phyloP scores from a whole-genome alignment of 345 rosid genomes.

The Chamaenerion angustifolium region DNA sequence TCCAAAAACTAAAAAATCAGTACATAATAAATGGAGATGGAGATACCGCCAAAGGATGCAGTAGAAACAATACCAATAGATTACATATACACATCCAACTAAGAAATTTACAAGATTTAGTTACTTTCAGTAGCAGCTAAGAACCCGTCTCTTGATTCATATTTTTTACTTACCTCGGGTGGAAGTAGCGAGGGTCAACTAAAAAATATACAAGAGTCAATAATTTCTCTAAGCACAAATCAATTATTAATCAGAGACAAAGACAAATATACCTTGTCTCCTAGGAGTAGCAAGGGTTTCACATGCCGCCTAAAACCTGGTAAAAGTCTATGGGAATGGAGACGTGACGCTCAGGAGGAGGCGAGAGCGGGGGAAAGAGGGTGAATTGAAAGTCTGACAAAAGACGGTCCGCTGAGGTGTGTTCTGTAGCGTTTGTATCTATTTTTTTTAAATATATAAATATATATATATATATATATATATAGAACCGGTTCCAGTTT shows the following conservation, averaged over 20 bases:
- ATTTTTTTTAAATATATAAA: too few species aligned
- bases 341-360: conserved; percentile 43
- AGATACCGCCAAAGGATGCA: background rate
- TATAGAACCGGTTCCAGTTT: too few species aligned
- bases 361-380: conserved; percentile 24
- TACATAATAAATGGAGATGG: background rate
- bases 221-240: background rate
- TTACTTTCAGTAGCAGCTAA: too few species aligned
- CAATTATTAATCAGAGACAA: background rate
- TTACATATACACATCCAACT: too few species aligned
- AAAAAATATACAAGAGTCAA: too few species aligned
- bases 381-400: conserved; percentile 75
- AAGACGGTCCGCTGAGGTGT: conserved; percentile 98
- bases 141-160: too few species aligned
- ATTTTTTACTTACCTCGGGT: too few species aligned
- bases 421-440: too few species aligned
- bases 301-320: conserved; percentile 75
- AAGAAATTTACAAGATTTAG: too few species aligned
- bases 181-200: too few species aligned
- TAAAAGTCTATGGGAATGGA: conserved; percentile 69
- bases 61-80: too few species aligned
- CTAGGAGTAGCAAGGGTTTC: conserved; percentile 54
- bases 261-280: conserved; percentile 48
- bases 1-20: background rate
- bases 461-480: too few species aligned